These are phyloP conservation scores for Kuraishia molischiana DNA, from an alignment of 805 yeast genomes.

Conservation along the genomic window DNA sequence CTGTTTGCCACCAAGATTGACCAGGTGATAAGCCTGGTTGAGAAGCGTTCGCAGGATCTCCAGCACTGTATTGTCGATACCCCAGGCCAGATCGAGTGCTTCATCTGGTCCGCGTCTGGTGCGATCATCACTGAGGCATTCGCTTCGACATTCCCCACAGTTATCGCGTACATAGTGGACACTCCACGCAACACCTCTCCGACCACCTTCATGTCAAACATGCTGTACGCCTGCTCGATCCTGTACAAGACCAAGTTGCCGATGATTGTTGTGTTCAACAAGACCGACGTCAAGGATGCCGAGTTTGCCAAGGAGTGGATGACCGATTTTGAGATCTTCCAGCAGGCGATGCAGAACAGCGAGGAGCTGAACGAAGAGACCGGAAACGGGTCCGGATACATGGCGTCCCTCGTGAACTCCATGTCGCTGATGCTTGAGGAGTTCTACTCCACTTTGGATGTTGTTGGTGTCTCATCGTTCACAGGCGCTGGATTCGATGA, in stretches of 20 bases:
- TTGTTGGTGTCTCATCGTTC: constrained; percentile 84
- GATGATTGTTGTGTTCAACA: constrained; percentile 93
- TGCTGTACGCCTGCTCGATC: constrained; percentile 97
- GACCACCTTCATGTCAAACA: constrained; percentile 94
- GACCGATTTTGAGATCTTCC: constrained; percentile 92
- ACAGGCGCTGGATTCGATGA: constrained; percentile 95
- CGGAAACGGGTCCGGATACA: constrained; percentile 69
- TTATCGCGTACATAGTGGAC: constrained; percentile 91
- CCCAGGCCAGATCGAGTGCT: constrained; percentile 98
- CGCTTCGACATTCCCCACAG: constrained; percentile 93
- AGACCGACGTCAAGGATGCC: constrained; percentile 80
- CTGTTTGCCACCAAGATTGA: constrained; percentile 92
- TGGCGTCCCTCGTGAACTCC: constrained; percentile 88
- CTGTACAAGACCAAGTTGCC: constrained; percentile 93
- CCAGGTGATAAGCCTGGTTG: constrained; percentile 81
- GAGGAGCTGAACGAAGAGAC: constrained; percentile 57
- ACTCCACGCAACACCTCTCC: constrained; percentile 94
- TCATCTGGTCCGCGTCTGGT: constrained; percentile 98
- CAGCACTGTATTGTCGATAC: constrained; percentile 85
- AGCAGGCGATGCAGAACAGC: constrained; percentile 59
- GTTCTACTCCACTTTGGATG: constrained; percentile 86
- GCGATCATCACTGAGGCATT: constrained; percentile 93
- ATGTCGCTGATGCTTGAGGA: constrained; percentile 96
- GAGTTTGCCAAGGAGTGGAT: constrained; percentile 94
- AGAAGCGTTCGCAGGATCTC: constrained; percentile 53